These are phyloP conservation scores for Aspergillus leporis DNA, from an alignment of 495 filamentous ascomycete genomes.

Conservation along the genomic window DNA sequence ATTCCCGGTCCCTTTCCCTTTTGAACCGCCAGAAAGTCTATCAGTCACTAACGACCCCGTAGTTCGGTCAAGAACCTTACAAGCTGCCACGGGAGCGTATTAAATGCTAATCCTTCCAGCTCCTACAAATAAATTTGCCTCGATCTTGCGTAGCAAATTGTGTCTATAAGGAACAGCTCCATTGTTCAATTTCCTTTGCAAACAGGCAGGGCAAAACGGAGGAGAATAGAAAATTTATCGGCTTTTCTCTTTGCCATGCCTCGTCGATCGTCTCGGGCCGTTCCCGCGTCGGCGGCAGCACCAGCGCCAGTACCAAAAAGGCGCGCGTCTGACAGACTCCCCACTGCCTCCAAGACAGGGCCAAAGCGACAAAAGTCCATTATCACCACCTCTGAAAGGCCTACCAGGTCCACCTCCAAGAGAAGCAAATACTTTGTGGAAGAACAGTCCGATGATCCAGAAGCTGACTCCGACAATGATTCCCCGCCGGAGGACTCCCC, in stretches of 20 bases:
- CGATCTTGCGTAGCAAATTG: conserved; percentile 10
- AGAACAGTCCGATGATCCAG: conserved; percentile 32
- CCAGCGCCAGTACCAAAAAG: conserved; percentile 39
- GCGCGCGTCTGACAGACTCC: conserved; percentile 38
- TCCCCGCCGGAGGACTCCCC: conserved; percentile 22
- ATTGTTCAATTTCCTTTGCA: not conserved
- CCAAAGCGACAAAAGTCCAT: conserved; percentile 50
- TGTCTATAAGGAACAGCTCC: conserved; percentile 4
- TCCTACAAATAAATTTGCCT: not conserved
- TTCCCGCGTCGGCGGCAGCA: conserved; percentile 36
- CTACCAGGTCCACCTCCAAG: conserved; percentile 49
- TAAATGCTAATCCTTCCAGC: not conserved
- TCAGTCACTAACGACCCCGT: conserved; percentile 17
- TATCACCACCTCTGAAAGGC: conserved; percentile 22
- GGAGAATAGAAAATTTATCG: not conserved
- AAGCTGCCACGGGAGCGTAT: not conserved
- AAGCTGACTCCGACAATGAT: conserved; percentile 27
- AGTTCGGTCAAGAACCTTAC: conserved; percentile 6
- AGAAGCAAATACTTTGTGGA: conserved; percentile 60
- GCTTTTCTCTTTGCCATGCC: conserved; percentile 29
- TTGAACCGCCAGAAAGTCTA: conserved; percentile 23
- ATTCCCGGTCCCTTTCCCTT: conserved; percentile 16
- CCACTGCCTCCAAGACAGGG: conserved; percentile 33
- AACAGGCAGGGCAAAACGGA: not conserved
- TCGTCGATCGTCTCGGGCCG: conserved; percentile 45